A percentile compares a stretch with the other conserved stretches of the same genome.
Conservation (phyloP, 2,329 filamentous ascomycete genomes). For the Podosphaera xanthii region DNA sequence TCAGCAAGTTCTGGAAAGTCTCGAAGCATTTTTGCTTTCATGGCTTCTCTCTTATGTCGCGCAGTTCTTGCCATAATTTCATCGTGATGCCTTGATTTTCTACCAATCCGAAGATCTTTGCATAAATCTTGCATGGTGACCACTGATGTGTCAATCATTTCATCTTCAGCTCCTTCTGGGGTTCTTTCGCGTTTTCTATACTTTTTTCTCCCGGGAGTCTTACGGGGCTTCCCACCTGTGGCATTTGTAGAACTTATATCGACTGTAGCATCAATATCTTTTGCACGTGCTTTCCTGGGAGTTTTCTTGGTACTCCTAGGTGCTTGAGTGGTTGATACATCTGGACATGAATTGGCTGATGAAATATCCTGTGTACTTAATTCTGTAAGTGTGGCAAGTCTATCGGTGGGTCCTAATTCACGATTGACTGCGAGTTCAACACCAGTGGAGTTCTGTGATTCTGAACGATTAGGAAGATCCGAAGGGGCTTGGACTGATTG, state of each 20-base stretch:
- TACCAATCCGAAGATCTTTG: conserved; percentile 45
- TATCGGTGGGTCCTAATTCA: too few relatives aligned
- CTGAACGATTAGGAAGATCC: not conserved
- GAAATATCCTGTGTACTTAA: too few relatives aligned
- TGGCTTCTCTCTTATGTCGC: conserved; percentile 20
- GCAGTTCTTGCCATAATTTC: conserved; percentile 44
- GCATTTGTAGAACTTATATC: not conserved
- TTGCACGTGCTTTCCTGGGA: conserved; percentile 7
- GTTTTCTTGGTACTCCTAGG: conserved; percentile 6
- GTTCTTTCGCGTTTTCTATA: conserved; percentile 19
- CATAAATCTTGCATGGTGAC: conserved; percentile 54
- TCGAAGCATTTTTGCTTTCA: conserved; percentile 11
- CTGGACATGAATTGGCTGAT: not conserved
- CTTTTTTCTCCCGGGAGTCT: conserved; percentile 15
- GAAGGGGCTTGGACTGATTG: not conserved
- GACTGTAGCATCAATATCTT: conserved; percentile 5
- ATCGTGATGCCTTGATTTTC: conserved; percentile 51
- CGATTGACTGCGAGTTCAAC: not conserved
- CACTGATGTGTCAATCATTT: conserved; percentile 38
- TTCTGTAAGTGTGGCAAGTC: too few relatives aligned
- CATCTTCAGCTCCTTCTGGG: conserved; percentile 38
- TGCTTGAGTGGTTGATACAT: not conserved
- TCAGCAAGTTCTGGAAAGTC: conserved; percentile 10
- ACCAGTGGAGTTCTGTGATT: not conserved
- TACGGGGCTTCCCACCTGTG: conserved; percentile 7